Evolutionary conservation across 140 eudicot species (phyloP).

Genomic region (Senecio squalidus): DNA sequence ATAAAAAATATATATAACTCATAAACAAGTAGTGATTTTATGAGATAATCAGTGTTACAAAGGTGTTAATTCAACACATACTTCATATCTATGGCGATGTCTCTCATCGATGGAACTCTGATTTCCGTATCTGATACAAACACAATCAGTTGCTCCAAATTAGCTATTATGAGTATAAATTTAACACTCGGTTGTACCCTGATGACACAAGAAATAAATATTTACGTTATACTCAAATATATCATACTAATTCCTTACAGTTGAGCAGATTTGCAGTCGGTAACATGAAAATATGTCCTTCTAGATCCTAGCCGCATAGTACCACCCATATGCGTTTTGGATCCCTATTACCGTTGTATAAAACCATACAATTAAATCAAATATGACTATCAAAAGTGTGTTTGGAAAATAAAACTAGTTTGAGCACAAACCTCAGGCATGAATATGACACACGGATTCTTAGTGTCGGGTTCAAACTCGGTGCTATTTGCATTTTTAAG

Average conservation of each 20-base stretch:
- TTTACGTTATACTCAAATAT: background rate
- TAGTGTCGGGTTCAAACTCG: slow-evolving; percentile 73
- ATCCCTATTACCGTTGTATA: slow-evolving; percentile 50
- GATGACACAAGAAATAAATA: background rate
- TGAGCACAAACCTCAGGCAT: slow-evolving; percentile 85
- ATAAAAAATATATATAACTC: background rate
- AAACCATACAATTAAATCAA: background rate
- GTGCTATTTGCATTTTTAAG: slow-evolving; percentile 84
- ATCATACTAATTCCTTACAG: slow-evolving; percentile 46
- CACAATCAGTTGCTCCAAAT: slow-evolving; percentile 19
- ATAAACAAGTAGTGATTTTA: background rate
- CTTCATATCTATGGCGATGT: slow-evolving; percentile 99
- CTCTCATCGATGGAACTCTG: slow-evolving; percentile 80
- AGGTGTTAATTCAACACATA: slow-evolving; percentile 15
- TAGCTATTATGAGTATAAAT: slow-evolving; percentile 3
- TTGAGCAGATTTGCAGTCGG: slow-evolving; percentile 73
- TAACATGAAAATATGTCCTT: slow-evolving; percentile 72
- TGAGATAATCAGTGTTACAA: background rate
- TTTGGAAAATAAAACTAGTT: background rate
- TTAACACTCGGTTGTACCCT: background rate
- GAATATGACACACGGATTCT: slow-evolving; percentile 81
- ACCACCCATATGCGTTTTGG: slow-evolving; percentile 99
- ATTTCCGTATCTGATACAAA: slow-evolving; percentile 64
- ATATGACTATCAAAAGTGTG: slow-evolving; percentile 4
- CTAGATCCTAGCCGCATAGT: slow-evolving; percentile 99